Evolutionary conservation across 257 asterid genomes (phyloP), one percentile per base, ranked within the genome.

Genomic region (Capsicum baccatum): DNA sequence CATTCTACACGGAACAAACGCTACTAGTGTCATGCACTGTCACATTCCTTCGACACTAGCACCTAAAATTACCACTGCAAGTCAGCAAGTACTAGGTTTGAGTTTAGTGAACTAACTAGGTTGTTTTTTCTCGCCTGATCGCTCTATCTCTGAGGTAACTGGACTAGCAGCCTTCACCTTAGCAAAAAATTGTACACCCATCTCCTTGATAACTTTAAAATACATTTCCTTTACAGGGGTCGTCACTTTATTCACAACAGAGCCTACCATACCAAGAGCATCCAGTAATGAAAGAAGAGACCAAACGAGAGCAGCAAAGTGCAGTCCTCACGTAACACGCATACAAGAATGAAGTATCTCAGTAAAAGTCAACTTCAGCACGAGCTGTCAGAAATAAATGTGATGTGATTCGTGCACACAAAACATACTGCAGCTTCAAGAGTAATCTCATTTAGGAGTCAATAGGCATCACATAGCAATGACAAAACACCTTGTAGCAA

Each of bases 341-440:
- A 6, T 74, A 74, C 12, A 48, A 74, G 80, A 74, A 74, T 3
- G 80, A 73, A 19, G 80, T 47, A 48, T 48, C 12, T 71, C 80
- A 9, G 48, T 0, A 10, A 47, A 44, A 47, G 19, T 1, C 60
- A 74, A 48, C 80, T 74, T 74, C 60, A 74, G 80, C 44, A 19
- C 17, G 4, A 68, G 26, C 76, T 37, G 26, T 19, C 35, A 60
- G 13, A 60, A 60, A n/a, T 8, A n/a, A 8, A 68, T 68, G 54
- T 69, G 4, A 16, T 69, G 78, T 15, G 78, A 39, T 39, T 69
- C 11, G 55, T 39, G 55, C 78, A 69, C 50, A 48, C 80, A 48
- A 48, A 48, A 48, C 3, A 19, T 12, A 19, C n/a, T 10, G 17
- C n/a, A 50, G 47, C 79, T 2, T 35, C 44, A 50, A 19, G 59